Base-by-base conservation (phyloP, 176 grass and related monocot species). In the Microstegium vimineum region DNA sequence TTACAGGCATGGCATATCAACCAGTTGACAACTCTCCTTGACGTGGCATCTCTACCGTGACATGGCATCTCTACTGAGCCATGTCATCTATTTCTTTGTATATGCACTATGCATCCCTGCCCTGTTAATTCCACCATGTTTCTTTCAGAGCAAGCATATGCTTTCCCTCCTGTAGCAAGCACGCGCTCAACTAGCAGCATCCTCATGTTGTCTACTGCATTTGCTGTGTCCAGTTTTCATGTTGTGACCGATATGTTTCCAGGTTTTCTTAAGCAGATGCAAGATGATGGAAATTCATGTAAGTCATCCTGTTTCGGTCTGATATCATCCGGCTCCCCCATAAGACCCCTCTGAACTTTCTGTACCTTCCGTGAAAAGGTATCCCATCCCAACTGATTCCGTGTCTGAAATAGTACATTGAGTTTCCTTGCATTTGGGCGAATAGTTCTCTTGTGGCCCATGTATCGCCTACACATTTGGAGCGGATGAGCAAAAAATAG, bases 381-480 rank as follows among this genome's bases (percentile, higher is more conserved):
- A 62, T 83, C 74, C 91, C 96, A 95, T 4, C 85, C 86, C 88
- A 93, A 91, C 66, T 87, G 45, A 59, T 90, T 86, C 32, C 85
- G 74, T 77, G 45, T 76, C 67, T 88, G 87, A 64, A 95, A 95
- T 33, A 98, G 43, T 30, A 28, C 73, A 84, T 88, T 84, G 41
- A 98, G 87, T 70, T 91, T 98, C 87, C 86, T 98, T 5, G 85
- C 87, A 69, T 95, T 95, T 51, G 96, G 92, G 10, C 93, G 86
- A 71, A 98, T 98, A 15, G 92, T 98, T 91, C 96, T 95, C 82
- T 93, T 95, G 84, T 98, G 93, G 62, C 89, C 96, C 90, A 90
- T 89, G 62, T 95, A 98, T 76, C 87, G 82, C 90, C 96, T 98
- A 77, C 60, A 94, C 13, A 84, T 79, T 82, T 11, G 41, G 4